Conservation (phyloP, 129 eudicot genomes). For the Sambucus nigra region DNA sequence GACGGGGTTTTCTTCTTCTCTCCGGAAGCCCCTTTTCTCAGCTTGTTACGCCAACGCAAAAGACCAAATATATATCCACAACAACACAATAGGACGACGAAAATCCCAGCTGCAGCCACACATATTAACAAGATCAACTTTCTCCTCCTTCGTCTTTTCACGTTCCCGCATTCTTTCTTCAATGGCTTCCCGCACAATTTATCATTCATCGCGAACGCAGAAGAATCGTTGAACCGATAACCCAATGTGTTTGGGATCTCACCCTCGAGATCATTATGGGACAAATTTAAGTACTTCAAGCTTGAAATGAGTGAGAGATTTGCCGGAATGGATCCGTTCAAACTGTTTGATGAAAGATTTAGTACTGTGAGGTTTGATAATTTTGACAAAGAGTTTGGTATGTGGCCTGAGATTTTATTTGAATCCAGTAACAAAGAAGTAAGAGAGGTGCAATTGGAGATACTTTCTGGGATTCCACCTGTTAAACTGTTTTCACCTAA, state of each 20-base stretch:
- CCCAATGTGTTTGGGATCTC: conserved; percentile 51
- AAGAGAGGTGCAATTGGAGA: conserved; percentile 37
- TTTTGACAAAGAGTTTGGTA: conserved; percentile 41
- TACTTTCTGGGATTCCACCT: conserved; percentile 51
- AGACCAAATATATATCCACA: conserved; percentile 54
- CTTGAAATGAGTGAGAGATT: conserved; percentile 36
- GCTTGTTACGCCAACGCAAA: conserved; percentile 49
- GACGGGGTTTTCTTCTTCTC: conserved; percentile 62
- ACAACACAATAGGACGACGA: conserved; percentile 41
- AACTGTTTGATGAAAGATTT: conserved; percentile 47
- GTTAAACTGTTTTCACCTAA: conserved; percentile 46
- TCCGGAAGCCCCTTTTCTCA: conserved; percentile 35
- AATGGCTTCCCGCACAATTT: conserved; percentile 65
- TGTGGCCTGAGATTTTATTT: conserved; percentile 45
- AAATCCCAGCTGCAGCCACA: conserved; percentile 41
- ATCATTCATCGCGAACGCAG: conserved; percentile 40
- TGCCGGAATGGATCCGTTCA: conserved; percentile 51
- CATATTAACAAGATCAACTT: conserved; percentile 43
- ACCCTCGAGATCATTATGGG: conserved; percentile 59
- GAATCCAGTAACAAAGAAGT: conserved; percentile 37
- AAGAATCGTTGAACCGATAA: conserved; percentile 46
- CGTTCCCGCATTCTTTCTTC: conserved; percentile 31
- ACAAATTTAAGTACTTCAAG: conserved; percentile 41
- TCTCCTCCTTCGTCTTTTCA: conserved; percentile 25
- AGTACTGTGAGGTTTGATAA: conserved; percentile 36